A percentile compares a stretch with the other conserved stretches of the same genome.
Conservation (phyloP, 2,329 filamentous ascomycete genomes). For the Penicillium glabrum region DNA sequence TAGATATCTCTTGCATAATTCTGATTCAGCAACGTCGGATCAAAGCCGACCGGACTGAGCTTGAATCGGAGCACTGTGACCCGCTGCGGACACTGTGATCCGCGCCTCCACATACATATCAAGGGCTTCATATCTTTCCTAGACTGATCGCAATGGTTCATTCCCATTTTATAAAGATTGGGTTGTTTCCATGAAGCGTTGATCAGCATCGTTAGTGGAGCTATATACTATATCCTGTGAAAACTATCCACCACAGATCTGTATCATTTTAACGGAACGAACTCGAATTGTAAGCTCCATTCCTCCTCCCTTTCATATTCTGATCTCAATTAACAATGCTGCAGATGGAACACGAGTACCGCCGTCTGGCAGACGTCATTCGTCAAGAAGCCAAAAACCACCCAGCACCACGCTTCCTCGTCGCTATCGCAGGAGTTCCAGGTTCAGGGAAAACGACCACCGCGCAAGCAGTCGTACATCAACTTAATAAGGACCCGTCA, state of each 20-base stretch:
- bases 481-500: slow-evolving; percentile 19
- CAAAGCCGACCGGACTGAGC: slow-evolving; percentile 11
- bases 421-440: slow-evolving; percentile 33
- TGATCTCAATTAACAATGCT: not conserved
- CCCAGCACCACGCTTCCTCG: slow-evolving; percentile 20
- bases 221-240: not conserved
- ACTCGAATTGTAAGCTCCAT: not conserved
- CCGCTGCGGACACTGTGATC: slow-evolving; percentile 29
- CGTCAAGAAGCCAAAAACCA: slow-evolving; percentile 15
- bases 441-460: slow-evolving; percentile 39
- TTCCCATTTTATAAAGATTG: not conserved
- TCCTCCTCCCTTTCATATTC: not conserved
- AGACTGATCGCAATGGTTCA: not conserved
- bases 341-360: slow-evolving; percentile 27
- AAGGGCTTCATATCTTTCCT: not conserved
- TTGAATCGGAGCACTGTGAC: slow-evolving; percentile 28
- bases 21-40: slow-evolving; percentile 8
- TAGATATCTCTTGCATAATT: not conserved
- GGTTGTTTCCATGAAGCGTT: not conserved
- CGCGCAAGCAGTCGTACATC: slow-evolving; percentile 27
- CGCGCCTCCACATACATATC: slow-evolving; percentile 14
- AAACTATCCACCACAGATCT: not conserved
- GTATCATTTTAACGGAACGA: not conserved
- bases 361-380: slow-evolving; percentile 17
- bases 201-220: not conserved